Conservation (phyloP, 2,329 filamentous ascomycete species). For the Fusarium sp. region DNA sequence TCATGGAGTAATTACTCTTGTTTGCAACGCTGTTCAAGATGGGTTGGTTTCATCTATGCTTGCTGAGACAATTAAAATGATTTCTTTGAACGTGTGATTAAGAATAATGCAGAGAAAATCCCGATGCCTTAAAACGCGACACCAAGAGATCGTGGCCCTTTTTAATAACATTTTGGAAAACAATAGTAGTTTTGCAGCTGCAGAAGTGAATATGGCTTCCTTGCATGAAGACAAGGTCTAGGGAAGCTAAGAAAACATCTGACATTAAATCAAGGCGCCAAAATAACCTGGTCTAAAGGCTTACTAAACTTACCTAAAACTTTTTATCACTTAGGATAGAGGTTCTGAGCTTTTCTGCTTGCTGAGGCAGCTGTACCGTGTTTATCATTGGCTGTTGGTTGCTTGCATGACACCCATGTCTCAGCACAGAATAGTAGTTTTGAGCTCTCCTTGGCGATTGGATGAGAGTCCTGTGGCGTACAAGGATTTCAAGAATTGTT, state of each 20-base stretch:
- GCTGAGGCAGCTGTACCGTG: not conserved
- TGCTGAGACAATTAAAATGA: rapidly evolving
- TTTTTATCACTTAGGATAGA: not conserved
- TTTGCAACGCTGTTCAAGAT: rapidly evolving
- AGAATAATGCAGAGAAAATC: no score
- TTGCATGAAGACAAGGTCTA: not conserved
- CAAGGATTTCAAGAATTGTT: not conserved
- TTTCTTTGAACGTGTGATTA: not conserved
- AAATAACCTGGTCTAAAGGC: not conserved
- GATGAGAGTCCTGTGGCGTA: not conserved
- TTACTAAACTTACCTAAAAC: rapidly evolving
- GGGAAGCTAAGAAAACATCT: rapidly evolving
- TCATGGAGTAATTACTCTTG: not conserved
- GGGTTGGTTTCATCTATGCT: rapidly evolving
- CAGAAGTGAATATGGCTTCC: not conserved
- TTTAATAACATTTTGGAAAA: no score
- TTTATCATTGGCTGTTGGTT: not conserved
- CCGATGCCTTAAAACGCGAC: no score
- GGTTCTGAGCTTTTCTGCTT: not conserved
- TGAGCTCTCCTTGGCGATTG: not conserved
- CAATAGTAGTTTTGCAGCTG: not conserved
- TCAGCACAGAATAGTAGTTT: not conserved
- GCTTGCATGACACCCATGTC: not conserved
- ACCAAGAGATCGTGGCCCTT: rapidly evolving
- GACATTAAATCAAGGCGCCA: not conserved